Base-by-base conservation (phyloP, 805 yeast genomes). In the Metschnikowia shivogae region DNA sequence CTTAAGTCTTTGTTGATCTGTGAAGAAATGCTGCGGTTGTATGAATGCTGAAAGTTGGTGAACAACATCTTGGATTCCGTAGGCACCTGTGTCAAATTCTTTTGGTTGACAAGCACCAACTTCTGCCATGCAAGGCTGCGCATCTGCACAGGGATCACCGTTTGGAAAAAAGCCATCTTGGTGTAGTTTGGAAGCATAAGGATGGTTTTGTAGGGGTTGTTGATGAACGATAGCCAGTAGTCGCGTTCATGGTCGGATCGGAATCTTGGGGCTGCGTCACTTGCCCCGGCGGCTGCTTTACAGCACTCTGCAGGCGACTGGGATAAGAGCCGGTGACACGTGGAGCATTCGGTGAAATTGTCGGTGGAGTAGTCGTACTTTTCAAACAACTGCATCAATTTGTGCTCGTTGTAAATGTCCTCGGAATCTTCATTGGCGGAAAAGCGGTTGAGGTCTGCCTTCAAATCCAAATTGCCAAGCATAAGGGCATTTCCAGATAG, bases 1-100 rank as follows among this genome's bases (percentile, higher is more conserved):
- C 69, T 70, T 50, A 81, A 73, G 57, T 81, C 87, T 48, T 83
- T 78, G 33, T 72, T 63, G 44, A 81, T 81, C 46, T 70, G 75
- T 26, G 63, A 56, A 6, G 73, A 64, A 5, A 69, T 63, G 39
- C 63, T 71, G n/a, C 57, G 46, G 50, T 59, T 61, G 52, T 70
- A 71, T 1, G 72, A 66, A 46, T 71, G 76, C 48, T 71, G 76
- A 47, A 71, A 71, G 55, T 70, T 70, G 36, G 55, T 53, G 54
- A 54, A 70, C 5, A 70, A 60, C 41, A 65, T 54, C 28, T 50
- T 48, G 6, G 71, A 60, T 12, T 68, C 60, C 14, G 63, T 63
- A 4, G 76, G 75, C 17, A 68, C 59, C 11, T 53, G 49, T 27
- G 58, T 49, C 42, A 55, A 56, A 33, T 60, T 56, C 44, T 60